Base-by-base conservation (phyloP, 306 rosid species). In the Comarum palustre region DNA sequence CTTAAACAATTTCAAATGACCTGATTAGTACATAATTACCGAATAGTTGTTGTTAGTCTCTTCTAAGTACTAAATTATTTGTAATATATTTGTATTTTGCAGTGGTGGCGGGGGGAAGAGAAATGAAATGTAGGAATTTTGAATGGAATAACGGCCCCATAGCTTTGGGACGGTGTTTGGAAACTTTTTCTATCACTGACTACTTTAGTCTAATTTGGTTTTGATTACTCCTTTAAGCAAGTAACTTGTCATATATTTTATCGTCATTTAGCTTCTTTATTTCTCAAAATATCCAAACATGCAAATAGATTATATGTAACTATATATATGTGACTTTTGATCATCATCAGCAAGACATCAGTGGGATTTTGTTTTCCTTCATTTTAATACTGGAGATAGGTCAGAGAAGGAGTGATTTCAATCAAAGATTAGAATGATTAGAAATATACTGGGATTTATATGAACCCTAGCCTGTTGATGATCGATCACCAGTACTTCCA, bases 371-470 rank as follows among this genome's bases (percentile, higher is more conserved):
- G 16, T 34, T 12, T n/a, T 45, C 9, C 54, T 43, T 15, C 51
- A 36, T 41, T 72, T 11, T 12, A 25, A 4, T 61, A 74, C 82
- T 67, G 71, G 68, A 79, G 85, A 79, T 83, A 42, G 32, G 89
- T 81, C 83, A 75, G 78, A 65, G 34, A 52, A 36, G 29, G 41
- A 59, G 60, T 71, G 67, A 39, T 68, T 64, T 60, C 74, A 73
- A 77, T 78, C 22, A 7, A 61, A 61, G 27, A 80, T 58, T 66
- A 77, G 66, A 72, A 82, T 29, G 73, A 55, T 71, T 73, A 48
- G 47, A 69, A 50, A 39, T 43, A 75, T 69, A 29, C 55, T 55
- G 8, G 34, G 11, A 61, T 32, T 2, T 31, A 61, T 61, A 31
- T 48, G 45, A 48, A 69, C 46, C 32, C 71, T 29, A 29, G 31